phyloP scores from a whole-genome alignment of 108 stramenopile genomes.

The Bacterosira constricta region DNA sequence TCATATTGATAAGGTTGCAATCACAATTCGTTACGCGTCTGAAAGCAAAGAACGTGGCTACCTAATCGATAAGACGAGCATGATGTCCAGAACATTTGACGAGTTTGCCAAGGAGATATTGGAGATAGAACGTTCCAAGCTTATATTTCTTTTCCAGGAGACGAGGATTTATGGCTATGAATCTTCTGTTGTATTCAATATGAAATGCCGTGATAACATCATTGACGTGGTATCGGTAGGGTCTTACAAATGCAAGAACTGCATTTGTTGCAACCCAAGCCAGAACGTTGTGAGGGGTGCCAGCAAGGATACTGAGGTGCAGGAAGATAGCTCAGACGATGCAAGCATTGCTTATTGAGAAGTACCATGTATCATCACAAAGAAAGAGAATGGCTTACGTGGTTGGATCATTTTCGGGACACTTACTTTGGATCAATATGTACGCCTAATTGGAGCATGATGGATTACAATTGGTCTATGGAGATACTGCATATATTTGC shows the following conservation, averaged over 20 bases:
- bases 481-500: too few relatives aligned
- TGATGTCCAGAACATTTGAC: background rate
- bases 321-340: conserved; percentile 1
- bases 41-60: background rate
- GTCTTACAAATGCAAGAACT: conserved; percentile 1
- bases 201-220: background rate
- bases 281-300: background rate
- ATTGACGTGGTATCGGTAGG: background rate
- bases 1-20: background rate
- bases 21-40: background rate
- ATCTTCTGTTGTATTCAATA: background rate
- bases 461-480: too few relatives aligned
- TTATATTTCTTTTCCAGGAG: background rate
- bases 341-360: background rate
- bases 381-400: too few relatives aligned
- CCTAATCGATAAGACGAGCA: conserved; percentile 1
- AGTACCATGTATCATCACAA: too few relatives aligned
- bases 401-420: too few relatives aligned
- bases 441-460: too few relatives aligned
- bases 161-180: conserved; percentile 1
- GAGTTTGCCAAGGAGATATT: background rate
- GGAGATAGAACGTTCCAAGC: background rate
- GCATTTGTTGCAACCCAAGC: conserved; percentile 5
- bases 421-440: too few relatives aligned
- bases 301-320: background rate